Evolutionary conservation across 352 stramenopile species (phyloP).

Genomic region (Phytophthora fragariaefolia): DNA sequence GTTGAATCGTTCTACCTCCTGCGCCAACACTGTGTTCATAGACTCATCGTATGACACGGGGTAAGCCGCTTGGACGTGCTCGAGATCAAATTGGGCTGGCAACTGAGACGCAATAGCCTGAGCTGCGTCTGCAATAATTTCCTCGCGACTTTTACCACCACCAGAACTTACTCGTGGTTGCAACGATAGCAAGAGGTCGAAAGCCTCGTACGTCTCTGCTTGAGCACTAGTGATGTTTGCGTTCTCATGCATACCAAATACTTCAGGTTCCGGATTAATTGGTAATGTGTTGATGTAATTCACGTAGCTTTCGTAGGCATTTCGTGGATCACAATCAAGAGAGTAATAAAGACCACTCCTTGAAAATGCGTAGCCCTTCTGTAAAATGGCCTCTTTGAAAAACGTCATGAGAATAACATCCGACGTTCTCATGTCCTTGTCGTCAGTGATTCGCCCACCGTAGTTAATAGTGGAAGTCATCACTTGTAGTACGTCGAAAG

Average conservation of each 20-base stretch:
- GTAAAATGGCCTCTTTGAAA: slow-evolving; percentile 85
- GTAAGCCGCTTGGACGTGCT: slow-evolving; percentile 85
- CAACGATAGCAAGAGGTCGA: slow-evolving; percentile 89
- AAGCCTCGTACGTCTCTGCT: slow-evolving; percentile 89
- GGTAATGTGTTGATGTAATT: slow-evolving; percentile 94
- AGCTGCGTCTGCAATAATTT: slow-evolving; percentile 88
- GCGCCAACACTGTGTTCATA: slow-evolving; percentile 93
- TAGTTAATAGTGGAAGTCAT: slow-evolving; percentile 96
- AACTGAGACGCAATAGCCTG: slow-evolving; percentile 84
- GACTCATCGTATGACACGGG: slow-evolving; percentile 91
- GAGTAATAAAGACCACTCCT: slow-evolving; percentile 77
- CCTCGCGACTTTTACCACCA: slow-evolving; percentile 83
- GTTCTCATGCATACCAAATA: slow-evolving; percentile 96
- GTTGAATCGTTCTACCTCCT: slow-evolving; percentile 93
- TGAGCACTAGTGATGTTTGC: slow-evolving; percentile 94
- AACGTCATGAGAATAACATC: slow-evolving; percentile 93
- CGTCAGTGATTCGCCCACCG: slow-evolving; percentile 93
- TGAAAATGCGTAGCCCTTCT: slow-evolving; percentile 81
- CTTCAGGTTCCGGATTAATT: slow-evolving; percentile 91
- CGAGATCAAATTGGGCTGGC: slow-evolving; percentile 82
- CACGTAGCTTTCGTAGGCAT: slow-evolving; percentile 88
- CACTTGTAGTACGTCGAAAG: slow-evolving; percentile 91
- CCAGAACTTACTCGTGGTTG: slow-evolving; percentile 84
- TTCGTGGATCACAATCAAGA: slow-evolving; percentile 63
- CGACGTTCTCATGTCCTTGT: slow-evolving; percentile 94